Percentiles rank a stretch among this genome's conserved stretches.
Evolutionary conservation across 2,329 filamentous ascomycete species (phyloP).

Genomic region (Fusarium robinianum): DNA sequence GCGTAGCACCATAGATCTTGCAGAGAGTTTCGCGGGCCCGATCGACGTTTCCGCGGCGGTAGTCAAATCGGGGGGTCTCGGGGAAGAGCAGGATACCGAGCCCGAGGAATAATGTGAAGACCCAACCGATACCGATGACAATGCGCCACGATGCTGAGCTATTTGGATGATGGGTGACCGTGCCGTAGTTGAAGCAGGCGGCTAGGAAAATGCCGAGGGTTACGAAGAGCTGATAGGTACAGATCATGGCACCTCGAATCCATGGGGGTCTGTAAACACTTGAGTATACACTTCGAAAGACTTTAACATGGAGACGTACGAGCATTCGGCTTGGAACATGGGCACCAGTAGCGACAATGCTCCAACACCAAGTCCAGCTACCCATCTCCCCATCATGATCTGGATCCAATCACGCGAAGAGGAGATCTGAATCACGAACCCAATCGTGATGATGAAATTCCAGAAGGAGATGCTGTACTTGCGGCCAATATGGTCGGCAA

Average conservation of each 20-base stretch:
- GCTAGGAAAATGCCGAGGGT: constrained; percentile 69
- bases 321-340: constrained; percentile 76
- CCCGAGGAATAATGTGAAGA: constrained; percentile 55
- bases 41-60: constrained; percentile 52
- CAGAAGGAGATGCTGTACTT: constrained; percentile 65
- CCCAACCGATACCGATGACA: constrained; percentile 58
- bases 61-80: constrained; percentile 58
- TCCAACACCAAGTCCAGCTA: constrained; percentile 70
- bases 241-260: constrained; percentile 68
- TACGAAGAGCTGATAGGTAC: constrained; percentile 73
- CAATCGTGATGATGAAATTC: constrained; percentile 63
- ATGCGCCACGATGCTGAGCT: constrained; percentile 64
- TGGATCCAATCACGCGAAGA: constrained; percentile 63
- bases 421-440: constrained; percentile 70
- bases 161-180: constrained; percentile 48
- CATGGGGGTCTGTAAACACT: constrained; percentile 53
- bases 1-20: constrained; percentile 51
- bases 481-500: constrained; percentile 69
- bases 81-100: constrained; percentile 55
- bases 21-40: constrained; percentile 54
- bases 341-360: constrained; percentile 66
- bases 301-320: constrained; percentile 31
- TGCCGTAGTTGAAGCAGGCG: constrained; percentile 66
- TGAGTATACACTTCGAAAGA: neutral
- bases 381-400: constrained; percentile 66